A percentile compares a stretch with the other conserved stretches of the same genome.
These are phyloP conservation scores for Agaricales sp. DNA, from an alignment of 1,284 basidiomycete species.

Conservation along the genomic window DNA sequence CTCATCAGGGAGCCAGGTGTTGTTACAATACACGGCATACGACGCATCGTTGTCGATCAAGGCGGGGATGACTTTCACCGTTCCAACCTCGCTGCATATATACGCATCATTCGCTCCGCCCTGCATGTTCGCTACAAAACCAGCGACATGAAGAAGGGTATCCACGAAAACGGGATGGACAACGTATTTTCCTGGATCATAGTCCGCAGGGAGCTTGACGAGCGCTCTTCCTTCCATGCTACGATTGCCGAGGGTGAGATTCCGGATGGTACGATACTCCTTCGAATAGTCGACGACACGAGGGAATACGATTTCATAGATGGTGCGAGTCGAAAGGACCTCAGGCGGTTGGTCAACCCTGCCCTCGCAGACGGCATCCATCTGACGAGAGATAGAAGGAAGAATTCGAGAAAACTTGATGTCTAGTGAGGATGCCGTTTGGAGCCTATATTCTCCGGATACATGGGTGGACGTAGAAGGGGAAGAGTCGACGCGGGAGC, in stretches of 20 bases:
- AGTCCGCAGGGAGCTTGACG: conserved; percentile 28
- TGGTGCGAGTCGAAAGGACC: conserved; percentile 42
- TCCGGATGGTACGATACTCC: conserved; percentile 46
- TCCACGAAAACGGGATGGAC: conserved; percentile 54
- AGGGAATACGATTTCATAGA: conserved; percentile 58
- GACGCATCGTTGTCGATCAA: conserved; percentile 27
- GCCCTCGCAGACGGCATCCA: conserved; percentile 19
- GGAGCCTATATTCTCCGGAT: conserved; percentile 33
- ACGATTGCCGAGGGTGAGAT: conserved; percentile 35
- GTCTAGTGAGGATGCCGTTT: conserved; percentile 19
- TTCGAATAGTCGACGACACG: conserved; percentile 55
- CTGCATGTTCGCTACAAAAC: conserved; percentile 55
- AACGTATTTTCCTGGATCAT: conserved; percentile 25
- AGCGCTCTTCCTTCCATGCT: conserved; percentile 45
- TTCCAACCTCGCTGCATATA: conserved; percentile 48
- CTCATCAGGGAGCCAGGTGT: conserved; percentile 29
- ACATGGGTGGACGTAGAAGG: conserved; percentile 32
- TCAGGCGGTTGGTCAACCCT: conserved; percentile 22
- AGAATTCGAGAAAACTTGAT: conserved; percentile 29
- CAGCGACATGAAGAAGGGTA: conserved; percentile 55
- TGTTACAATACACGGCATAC: conserved; percentile 44
- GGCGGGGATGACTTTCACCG: conserved; percentile 33
- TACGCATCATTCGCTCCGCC: conserved; percentile 40
- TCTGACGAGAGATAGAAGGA: conserved; percentile 25
- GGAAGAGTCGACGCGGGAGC: conserved; percentile 23